A percentile compares a stretch with the other conserved stretches of the same genome.
Evolutionary conservation across 208 protist genomes (phyloP).

Genomic region (Acanthamoeba lenticulata): DNA sequence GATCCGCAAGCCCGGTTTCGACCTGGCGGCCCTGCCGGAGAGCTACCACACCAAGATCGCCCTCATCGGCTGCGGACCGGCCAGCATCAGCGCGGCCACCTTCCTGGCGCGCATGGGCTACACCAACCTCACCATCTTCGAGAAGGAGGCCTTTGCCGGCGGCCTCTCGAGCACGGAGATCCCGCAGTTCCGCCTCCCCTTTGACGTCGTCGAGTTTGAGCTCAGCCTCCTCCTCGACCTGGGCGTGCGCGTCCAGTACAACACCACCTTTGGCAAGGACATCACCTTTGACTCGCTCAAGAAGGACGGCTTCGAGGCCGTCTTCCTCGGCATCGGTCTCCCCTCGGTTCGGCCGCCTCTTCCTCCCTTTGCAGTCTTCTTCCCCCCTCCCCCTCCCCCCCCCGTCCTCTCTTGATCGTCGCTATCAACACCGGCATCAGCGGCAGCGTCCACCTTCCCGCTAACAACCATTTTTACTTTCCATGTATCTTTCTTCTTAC

Average conservation of each 20-base stretch:
- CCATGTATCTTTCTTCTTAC: neutral
- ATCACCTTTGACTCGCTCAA: slow-evolving; percentile 87
- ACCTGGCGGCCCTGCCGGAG: slow-evolving; percentile 82
- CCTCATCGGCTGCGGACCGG: slow-evolving; percentile 89
- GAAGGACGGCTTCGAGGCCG: slow-evolving; percentile 86
- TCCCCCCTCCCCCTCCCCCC: neutral
- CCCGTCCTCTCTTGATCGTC: too few species aligned
- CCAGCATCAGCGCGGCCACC: slow-evolving; percentile 88
- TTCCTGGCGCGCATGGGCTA: slow-evolving; percentile 92
- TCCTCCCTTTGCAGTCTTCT: too few species aligned
- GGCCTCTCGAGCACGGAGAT: slow-evolving; percentile 89
- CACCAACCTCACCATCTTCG: slow-evolving; percentile 90
- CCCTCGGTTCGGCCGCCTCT: slow-evolving; percentile 62
- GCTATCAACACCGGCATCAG: too few species aligned
- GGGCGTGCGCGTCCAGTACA: slow-evolving; percentile 86
- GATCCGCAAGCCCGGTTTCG: slow-evolving; percentile 85
- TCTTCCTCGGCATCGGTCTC: slow-evolving; percentile 91
- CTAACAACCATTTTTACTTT: too few species aligned
- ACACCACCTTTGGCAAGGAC: slow-evolving; percentile 80
- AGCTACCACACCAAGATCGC: slow-evolving; percentile 81
- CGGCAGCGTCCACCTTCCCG: too few species aligned
- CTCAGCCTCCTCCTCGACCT: slow-evolving; percentile 89
- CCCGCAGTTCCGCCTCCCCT: slow-evolving; percentile 89
- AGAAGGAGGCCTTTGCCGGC: slow-evolving; percentile 87
- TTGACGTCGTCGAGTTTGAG: slow-evolving; percentile 91